Evolutionary conservation across 1,139 yeast genomes (phyloP).

Genomic region (Scheffersomyces quercinus): DNA sequence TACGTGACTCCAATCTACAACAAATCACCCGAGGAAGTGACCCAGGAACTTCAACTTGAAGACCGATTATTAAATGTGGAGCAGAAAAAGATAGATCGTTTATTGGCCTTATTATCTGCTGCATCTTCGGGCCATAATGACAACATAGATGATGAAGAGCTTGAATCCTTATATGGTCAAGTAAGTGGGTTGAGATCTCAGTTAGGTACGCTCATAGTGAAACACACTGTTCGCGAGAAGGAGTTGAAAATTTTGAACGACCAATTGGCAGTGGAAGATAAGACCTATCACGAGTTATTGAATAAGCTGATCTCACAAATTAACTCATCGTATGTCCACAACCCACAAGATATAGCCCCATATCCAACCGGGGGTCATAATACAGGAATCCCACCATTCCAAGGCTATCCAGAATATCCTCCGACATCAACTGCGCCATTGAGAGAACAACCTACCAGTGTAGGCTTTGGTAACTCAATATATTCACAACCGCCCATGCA

Average conservation of each 20-base stretch:
- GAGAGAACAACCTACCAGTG: conserved; percentile 36
- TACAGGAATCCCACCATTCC: conserved; percentile 10
- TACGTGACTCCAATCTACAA: conserved; percentile 82
- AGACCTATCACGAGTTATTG: conserved; percentile 67
- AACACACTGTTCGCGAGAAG: conserved; percentile 70
- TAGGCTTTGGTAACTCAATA: conserved; percentile 37
- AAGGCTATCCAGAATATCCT: neutral
- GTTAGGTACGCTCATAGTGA: conserved; percentile 71
- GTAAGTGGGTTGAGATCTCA: conserved; percentile 73
- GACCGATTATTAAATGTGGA: conserved; percentile 28
- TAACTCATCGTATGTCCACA: conserved; percentile 14
- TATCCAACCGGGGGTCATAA: conserved; percentile 21
- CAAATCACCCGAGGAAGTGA: conserved; percentile 52
- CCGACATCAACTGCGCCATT: conserved; percentile 11
- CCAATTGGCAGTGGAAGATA: conserved; percentile 67
- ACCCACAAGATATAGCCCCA: conserved; percentile 12
- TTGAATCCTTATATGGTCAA: conserved; percentile 62
- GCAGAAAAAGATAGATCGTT: conserved; percentile 25
- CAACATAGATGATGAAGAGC: conserved; percentile 27
- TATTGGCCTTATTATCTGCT: conserved; percentile 49
- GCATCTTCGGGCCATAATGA: conserved; percentile 23
- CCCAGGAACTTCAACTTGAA: conserved; percentile 33
- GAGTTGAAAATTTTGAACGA: conserved; percentile 72
- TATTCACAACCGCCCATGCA: neutral
- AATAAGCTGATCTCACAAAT: conserved; percentile 43